Evolutionary conservation across 1,284 basidiomycete species (phyloP).

Genomic region (Microbotryum silenes-acaulis): DNA sequence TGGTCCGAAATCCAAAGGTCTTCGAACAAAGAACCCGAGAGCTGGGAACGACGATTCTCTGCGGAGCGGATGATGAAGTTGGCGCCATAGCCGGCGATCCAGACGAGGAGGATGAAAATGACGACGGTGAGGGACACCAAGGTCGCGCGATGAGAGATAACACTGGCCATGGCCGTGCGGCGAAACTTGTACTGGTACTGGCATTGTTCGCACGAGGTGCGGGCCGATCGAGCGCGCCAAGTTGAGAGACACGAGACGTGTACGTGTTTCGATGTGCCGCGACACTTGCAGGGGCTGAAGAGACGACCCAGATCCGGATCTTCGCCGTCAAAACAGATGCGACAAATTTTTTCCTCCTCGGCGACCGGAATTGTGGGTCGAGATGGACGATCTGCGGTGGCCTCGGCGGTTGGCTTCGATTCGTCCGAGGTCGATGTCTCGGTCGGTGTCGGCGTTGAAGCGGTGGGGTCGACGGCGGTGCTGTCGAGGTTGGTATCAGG

Average conservation of each 20-base stretch:
- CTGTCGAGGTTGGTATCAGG: too few relatives aligned
- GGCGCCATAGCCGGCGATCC: conserved; percentile 23
- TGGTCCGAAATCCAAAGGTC: conserved; percentile 24
- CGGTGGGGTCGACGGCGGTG: too few relatives aligned
- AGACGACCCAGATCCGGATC: conserved; percentile 17
- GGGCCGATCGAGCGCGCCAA: conserved; percentile 14
- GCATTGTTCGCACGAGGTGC: conserved; percentile 9
- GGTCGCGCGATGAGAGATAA: conserved; percentile 10
- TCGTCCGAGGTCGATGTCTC: too few relatives aligned
- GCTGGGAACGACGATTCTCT: background rate
- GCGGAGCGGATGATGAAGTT: conserved; percentile 17
- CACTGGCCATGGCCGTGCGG: conserved; percentile 6
- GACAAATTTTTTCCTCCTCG: conserved; percentile 10
- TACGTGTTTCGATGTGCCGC: conserved; percentile 18
- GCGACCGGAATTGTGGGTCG: too few relatives aligned
- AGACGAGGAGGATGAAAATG: conserved; percentile 15
- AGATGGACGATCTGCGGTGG: too few relatives aligned
- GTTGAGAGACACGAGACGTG: conserved; percentile 18
- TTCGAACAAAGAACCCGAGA: conserved; percentile 4
- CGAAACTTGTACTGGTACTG: conserved; percentile 14
- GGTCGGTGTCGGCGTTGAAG: too few relatives aligned
- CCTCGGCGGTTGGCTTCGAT: too few relatives aligned
- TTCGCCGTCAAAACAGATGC: conserved; percentile 26
- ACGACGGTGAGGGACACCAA: conserved; percentile 11
- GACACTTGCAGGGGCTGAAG: conserved; percentile 21